A percentile compares a stretch with the other conserved stretches of the same genome.
These are phyloP conservation scores for Leishmania major DNA, from an alignment of 208 protist genomes.

Conservation along the genomic window DNA sequence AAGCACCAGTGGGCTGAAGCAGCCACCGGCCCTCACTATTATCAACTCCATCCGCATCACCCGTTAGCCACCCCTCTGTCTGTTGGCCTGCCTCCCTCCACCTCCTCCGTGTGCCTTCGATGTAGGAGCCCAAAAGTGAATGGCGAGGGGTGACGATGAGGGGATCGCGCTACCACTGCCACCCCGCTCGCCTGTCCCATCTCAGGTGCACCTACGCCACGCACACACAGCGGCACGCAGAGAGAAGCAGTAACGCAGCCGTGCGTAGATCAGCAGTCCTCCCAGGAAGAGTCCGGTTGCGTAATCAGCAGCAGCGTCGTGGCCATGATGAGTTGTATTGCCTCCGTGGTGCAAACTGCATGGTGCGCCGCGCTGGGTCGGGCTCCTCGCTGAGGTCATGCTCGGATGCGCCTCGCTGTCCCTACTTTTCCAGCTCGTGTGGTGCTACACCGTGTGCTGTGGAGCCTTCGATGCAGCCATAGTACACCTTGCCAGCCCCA, in stretches of 20 bases:
- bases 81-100: neutral
- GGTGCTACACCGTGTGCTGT: neutral
- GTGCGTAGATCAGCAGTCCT: neutral
- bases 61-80: neutral
- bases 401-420: neutral
- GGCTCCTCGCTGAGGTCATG: neutral
- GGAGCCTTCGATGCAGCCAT: neutral
- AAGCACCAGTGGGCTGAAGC: neutral
- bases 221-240: neutral
- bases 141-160: neutral
- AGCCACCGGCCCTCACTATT: neutral
- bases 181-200: neutral
- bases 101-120: neutral
- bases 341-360: neutral
- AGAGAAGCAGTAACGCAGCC: neutral
- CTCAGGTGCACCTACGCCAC: neutral
- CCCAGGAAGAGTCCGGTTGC: neutral
- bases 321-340: neutral
- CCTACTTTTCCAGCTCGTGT: neutral
- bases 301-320: neutral
- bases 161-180: neutral
- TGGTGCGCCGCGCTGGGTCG: neutral
- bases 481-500: neutral
- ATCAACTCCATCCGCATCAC: neutral
- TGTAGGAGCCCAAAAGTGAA: neutral